Evolutionary conservation across 2,329 filamentous ascomycete genomes (phyloP).

Genomic region (Pezicula neosporulosa): DNA sequence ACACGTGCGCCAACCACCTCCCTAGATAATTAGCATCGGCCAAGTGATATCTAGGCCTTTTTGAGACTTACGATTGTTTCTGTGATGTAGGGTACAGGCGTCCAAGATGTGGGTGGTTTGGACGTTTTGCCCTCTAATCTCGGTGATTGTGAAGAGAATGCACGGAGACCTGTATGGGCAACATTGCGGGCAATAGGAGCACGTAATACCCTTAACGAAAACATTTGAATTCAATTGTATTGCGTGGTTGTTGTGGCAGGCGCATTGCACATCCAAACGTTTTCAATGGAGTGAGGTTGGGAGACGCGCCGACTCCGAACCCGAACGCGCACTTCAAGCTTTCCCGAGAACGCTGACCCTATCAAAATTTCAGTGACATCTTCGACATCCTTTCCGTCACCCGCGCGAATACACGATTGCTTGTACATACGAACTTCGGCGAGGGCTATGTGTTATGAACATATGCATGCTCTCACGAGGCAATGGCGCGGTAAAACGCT

Average conservation of each 20-base stretch:
- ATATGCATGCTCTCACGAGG: conserved; percentile 16
- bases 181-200: conserved; percentile 17
- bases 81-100: conserved; percentile 49
- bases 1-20: conserved; percentile 77
- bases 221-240: conserved; percentile 15
- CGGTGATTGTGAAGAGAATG: conserved; percentile 19
- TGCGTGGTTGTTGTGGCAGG: background rate
- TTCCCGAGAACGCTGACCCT: conserved; percentile 1
- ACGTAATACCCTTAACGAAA: conserved; percentile 20
- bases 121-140: conserved; percentile 7
- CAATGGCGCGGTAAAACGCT: conserved; percentile 15
- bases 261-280: background rate
- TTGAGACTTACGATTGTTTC: conserved; percentile 50
- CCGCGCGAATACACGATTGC: background rate
- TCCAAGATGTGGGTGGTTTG: conserved; percentile 26
- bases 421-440: background rate
- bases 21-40: conserved; percentile 43
- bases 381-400: conserved; percentile 2
- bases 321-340: conserved; percentile 12
- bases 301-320: conserved; percentile 13
- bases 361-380: background rate
- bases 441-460: conserved; percentile 22
- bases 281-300: background rate
- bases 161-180: conserved; percentile 14
- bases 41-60: conserved; percentile 11